These are phyloP conservation scores for Arachis monticola DNA, from an alignment of 331 rosid genomes.

Conservation along the genomic window DNA sequence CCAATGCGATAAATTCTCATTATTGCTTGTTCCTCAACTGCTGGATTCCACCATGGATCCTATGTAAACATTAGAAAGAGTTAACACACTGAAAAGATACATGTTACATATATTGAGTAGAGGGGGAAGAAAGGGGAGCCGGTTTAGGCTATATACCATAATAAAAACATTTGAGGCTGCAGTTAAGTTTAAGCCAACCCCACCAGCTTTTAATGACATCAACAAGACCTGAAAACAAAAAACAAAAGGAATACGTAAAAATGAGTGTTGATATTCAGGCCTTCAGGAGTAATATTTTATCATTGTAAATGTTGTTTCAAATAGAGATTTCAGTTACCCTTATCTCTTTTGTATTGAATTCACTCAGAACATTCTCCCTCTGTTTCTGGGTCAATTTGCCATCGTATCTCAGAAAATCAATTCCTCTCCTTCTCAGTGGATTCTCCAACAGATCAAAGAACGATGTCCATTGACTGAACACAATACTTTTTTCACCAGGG, in stretches of 20 bases:
- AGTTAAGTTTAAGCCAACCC: conserved; percentile 90
- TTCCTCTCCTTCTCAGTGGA: conserved; percentile 59
- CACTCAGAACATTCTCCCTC: conserved; percentile 68
- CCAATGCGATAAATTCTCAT: conserved; percentile 91
- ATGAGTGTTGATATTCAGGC: neutral
- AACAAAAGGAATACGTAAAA: too few relatives aligned
- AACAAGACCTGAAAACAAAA: conserved; percentile 64
- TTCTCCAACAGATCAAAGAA: conserved; percentile 75
- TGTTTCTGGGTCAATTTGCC: conserved; percentile 69
- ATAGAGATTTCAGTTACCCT: conserved; percentile 38
- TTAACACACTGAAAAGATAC: conserved; percentile 6
- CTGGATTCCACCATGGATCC: conserved; percentile 99
- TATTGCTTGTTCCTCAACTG: conserved; percentile 91
- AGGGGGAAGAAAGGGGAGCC: neutral
- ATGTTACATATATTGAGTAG: neutral
- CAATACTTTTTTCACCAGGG: conserved; percentile 64
- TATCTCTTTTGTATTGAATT: conserved; percentile 60
- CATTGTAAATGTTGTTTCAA: neutral
- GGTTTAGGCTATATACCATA: conserved; percentile 42
- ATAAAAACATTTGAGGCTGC: conserved; percentile 86
- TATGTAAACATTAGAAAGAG: conserved; percentile 28
- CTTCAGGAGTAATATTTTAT: neutral
- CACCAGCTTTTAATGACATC: conserved; percentile 85
- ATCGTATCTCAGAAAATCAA: conserved; percentile 73
- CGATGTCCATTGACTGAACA: conserved; percentile 86